A percentile compares a stretch with the other conserved stretches of the same genome.
These are phyloP conservation scores for Cercospora sp. DNA, from an alignment of 2,329 filamentous ascomycete genomes.

Conservation along the genomic window DNA sequence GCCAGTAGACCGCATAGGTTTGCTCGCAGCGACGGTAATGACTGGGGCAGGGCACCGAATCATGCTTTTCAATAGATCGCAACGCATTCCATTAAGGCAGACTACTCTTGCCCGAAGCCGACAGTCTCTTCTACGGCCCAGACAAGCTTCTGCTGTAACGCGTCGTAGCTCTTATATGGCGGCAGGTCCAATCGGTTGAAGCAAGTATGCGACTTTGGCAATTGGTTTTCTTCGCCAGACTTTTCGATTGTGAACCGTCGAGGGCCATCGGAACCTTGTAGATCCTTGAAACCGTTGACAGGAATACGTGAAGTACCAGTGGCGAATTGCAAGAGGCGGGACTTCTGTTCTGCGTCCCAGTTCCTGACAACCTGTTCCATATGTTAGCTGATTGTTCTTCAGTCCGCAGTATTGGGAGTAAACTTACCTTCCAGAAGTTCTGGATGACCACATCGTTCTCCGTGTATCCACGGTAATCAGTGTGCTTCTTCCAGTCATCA, in stretches of 20 bases:
- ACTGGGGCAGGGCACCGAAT: not conserved
- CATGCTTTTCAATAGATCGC: not conserved
- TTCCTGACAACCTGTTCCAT: constrained; percentile 69
- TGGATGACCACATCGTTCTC: constrained; percentile 96
- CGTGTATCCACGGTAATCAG: constrained; percentile 97
- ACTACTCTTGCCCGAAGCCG: constrained; percentile 97
- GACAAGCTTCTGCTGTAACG: constrained; percentile 83
- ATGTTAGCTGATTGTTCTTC: constrained; percentile 24
- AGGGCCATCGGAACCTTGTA: constrained; percentile 94
- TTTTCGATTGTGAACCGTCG: constrained; percentile 97
- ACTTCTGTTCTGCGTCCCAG: constrained; percentile 99
- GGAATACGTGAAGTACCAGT: constrained; percentile 97
- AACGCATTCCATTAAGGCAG: not conserved
- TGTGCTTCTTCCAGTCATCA: constrained; percentile 99
- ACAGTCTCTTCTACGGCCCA: constrained; percentile 99
- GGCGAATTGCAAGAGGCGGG: constrained; percentile 90
- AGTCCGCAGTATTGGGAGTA: not conserved
- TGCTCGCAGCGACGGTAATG: not conserved
- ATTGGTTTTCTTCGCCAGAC: constrained; percentile 82
- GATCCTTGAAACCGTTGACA: constrained; percentile 98
- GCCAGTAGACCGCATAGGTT: not conserved
- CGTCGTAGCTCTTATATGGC: constrained; percentile 85
- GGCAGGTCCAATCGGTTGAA: constrained; percentile 97
- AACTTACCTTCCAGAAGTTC: constrained; percentile 86
- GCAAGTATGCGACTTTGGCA: constrained; percentile 97